Evolutionary conservation across 805 yeast species (phyloP).

Genomic region (Cyberlindnera japonica): DNA sequence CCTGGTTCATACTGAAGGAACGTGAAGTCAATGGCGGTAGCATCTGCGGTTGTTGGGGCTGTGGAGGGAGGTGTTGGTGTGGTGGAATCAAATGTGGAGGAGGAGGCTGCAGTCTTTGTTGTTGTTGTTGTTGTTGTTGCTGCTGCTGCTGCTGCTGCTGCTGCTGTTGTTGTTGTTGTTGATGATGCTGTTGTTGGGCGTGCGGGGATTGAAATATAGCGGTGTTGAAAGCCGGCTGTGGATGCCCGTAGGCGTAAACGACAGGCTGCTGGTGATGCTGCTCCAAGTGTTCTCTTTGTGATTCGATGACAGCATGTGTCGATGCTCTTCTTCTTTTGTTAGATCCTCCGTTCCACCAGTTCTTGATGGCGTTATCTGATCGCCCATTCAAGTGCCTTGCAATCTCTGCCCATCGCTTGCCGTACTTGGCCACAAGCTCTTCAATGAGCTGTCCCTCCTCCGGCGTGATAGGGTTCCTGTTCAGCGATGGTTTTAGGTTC

Average conservation of each 20-base stretch:
- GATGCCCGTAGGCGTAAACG: background rate
- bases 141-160: background rate
- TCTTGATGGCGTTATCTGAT: constrained; percentile 86
- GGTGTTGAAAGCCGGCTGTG: constrained; percentile 20
- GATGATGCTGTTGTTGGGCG: constrained; percentile 10
- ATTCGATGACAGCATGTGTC: constrained; percentile 23
- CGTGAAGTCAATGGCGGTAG: constrained; percentile 18
- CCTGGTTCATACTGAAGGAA: constrained; percentile 26
- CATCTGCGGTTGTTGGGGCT: constrained; percentile 11
- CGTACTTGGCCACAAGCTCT: constrained; percentile 70
- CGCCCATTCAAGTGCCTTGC: constrained; percentile 85
- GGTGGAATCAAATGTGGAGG: constrained; percentile 6
- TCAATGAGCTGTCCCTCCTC: constrained; percentile 85
- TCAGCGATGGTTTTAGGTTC: constrained; percentile 79
- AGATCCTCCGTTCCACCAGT: constrained; percentile 97
- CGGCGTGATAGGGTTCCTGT: constrained; percentile 75
- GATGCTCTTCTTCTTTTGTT: constrained; percentile 67
- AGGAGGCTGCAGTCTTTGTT: too few species aligned
- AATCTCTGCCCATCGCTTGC: constrained; percentile 92
- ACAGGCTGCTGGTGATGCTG: constrained; percentile 6
- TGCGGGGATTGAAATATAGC: constrained; percentile 17
- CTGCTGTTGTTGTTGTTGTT: constrained; percentile 14
- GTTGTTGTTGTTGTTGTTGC: constrained; percentile 7
- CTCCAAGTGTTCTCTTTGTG: constrained; percentile 10
- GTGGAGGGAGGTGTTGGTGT: background rate